Percentiles rank a stretch among this genome's conserved stretches.
phyloP scores from a whole-genome alignment of 2,329 filamentous ascomycete species.

The Clonostachys byssicola region DNA sequence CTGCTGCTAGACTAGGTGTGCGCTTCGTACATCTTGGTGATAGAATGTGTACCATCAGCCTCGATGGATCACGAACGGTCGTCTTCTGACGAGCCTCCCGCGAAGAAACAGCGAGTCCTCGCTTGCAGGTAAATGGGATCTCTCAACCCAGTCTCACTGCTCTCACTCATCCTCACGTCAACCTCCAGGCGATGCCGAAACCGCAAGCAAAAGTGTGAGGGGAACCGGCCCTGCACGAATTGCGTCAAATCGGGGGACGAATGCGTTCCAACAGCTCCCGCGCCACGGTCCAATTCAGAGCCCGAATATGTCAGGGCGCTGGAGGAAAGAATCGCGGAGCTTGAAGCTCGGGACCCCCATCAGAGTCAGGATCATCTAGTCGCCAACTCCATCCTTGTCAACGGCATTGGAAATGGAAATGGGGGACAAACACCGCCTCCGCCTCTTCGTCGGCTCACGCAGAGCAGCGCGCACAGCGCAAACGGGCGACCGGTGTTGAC shows the following conservation, averaged over 20 bases:
- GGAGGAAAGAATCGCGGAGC: conserved; percentile 10
- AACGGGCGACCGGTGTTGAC: not conserved
- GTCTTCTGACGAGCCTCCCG: conserved; percentile 7
- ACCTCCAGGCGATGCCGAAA: conserved; percentile 10
- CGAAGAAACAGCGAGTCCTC: conserved; percentile 8
- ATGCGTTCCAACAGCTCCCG: conserved; percentile 9
- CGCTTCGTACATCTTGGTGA: not conserved
- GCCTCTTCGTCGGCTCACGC: not conserved
- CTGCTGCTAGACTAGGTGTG: not conserved
- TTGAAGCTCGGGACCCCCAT: conserved; percentile 6
- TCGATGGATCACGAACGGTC: conserved; percentile 1
- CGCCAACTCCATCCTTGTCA: not conserved
- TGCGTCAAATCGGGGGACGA: conserved; percentile 13
- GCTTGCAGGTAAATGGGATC: conserved; percentile 6
- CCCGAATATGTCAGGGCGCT: conserved; percentile 9
- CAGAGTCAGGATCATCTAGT: conserved; percentile 12
- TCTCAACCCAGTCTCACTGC: not conserved
- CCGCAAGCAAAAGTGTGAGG: conserved; percentile 15
- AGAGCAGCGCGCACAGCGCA: not conserved
- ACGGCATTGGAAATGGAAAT: not conserved
- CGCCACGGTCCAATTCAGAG: conserved; percentile 7
- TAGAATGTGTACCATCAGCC: not conserved
- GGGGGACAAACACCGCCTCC: not conserved
- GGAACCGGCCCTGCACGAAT: conserved; percentile 13
- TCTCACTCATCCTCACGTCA: not conserved